Evolutionary conservation across 169 alveolate genomes (phyloP).

Genomic region (Cystoisospora suis): DNA sequence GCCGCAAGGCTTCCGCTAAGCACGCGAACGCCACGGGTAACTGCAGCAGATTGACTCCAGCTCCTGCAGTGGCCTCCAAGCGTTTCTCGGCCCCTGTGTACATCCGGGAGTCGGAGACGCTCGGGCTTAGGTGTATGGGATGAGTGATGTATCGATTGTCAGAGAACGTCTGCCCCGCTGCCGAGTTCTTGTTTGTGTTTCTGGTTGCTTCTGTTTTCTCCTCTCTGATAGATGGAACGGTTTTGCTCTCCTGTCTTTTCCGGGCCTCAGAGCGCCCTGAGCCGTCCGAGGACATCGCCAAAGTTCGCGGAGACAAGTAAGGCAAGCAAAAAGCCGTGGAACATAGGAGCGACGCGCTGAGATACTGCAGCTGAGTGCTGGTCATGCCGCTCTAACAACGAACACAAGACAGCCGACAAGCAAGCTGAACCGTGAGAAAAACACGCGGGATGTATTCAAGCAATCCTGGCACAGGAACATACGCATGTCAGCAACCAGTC

Average conservation of each 20-base stretch:
- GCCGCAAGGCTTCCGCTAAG: constrained; percentile 9
- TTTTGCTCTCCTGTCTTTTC: not conserved
- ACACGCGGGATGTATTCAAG: not conserved
- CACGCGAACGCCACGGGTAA: not conserved
- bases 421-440: not conserved
- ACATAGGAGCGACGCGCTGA: not conserved
- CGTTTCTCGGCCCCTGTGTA: too few relatives aligned
- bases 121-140: too few relatives aligned
- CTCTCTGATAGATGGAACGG: too few relatives aligned
- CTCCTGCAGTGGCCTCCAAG: too few relatives aligned
- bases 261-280: not conserved
- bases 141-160: too few relatives aligned
- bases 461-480: not conserved
- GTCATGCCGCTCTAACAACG: not conserved
- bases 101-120: too few relatives aligned
- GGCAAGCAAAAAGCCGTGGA: not conserved
- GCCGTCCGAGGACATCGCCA: not conserved
- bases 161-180: too few relatives aligned
- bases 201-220: too few relatives aligned
- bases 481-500: not conserved
- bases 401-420: not conserved
- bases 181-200: too few relatives aligned
- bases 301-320: not conserved
- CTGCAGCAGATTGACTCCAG: not conserved
- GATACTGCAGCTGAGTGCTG: constrained; percentile 6